A percentile compares a stretch with the other conserved stretches of the same genome.
phyloP scores from a whole-genome alignment of 1,284 basidiomycete genomes.

The Moesziomyces sp. region DNA sequence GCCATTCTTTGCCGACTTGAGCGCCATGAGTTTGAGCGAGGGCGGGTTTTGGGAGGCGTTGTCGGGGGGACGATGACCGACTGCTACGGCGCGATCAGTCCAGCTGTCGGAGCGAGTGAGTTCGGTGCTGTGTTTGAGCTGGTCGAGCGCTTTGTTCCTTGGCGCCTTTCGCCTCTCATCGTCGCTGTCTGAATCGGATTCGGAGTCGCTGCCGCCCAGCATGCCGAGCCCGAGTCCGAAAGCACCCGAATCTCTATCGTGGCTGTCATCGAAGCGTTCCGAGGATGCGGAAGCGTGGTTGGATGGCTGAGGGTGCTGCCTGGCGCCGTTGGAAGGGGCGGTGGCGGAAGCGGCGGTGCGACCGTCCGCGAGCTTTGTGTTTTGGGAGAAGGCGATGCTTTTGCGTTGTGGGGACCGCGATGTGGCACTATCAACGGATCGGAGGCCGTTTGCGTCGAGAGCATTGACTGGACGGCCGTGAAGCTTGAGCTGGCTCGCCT shows the following conservation, averaged over 20 bases:
- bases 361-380: slow-evolving; percentile 38
- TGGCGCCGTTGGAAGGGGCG: slow-evolving; percentile 1
- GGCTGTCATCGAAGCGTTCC: slow-evolving; percentile 10
- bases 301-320: slow-evolving; percentile 7
- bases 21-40: slow-evolving; percentile 57
- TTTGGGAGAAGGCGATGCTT: slow-evolving; percentile 43
- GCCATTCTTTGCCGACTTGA: slow-evolving; percentile 50
- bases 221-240: slow-evolving; percentile 54
- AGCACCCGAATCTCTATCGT: slow-evolving; percentile 46
- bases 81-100: slow-evolving; percentile 56
- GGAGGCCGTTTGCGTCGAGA: slow-evolving; percentile 43
- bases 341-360: slow-evolving; percentile 22
- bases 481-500: slow-evolving; percentile 42
- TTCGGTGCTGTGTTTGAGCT: background rate
- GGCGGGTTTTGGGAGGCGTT: slow-evolving; percentile 62
- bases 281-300: slow-evolving; percentile 6
- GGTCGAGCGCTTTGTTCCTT: slow-evolving; percentile 6
- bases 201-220: slow-evolving; percentile 43
- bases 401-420: slow-evolving; percentile 19
- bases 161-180: slow-evolving; percentile 23
- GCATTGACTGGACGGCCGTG: slow-evolving; percentile 40
- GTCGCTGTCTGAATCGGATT: slow-evolving; percentile 51
- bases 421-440: slow-evolving; percentile 8
- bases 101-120: slow-evolving; percentile 45
- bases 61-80: slow-evolving; percentile 59